A percentile compares a stretch with the other conserved stretches of the same genome.
These are phyloP conservation scores for Vinca minor DNA, from an alignment of 257 asterid species.

Conservation along the genomic window DNA sequence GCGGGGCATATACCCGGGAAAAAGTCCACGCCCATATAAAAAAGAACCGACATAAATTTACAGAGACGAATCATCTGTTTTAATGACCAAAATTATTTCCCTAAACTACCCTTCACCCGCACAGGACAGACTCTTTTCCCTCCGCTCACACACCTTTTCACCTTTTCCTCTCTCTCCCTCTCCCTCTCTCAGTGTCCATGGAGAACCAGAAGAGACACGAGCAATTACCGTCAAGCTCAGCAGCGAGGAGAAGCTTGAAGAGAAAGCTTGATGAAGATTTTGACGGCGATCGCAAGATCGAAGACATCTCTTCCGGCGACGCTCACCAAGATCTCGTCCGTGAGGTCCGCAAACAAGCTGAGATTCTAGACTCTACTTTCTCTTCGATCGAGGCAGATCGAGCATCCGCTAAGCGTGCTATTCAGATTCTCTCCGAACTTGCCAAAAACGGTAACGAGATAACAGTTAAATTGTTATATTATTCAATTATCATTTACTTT, in stretches of 20 bases:
- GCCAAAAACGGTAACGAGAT: slow-evolving; percentile 34
- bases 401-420: slow-evolving; percentile 32
- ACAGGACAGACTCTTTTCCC: slow-evolving; percentile 18
- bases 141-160: slow-evolving; percentile 14
- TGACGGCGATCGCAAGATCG: slow-evolving; percentile 54
- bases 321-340: slow-evolving; percentile 54
- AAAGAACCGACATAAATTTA: background rate
- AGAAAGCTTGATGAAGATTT: slow-evolving; percentile 60
- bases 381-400: slow-evolving; percentile 38
- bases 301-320: slow-evolving; percentile 30
- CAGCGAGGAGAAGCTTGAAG: slow-evolving; percentile 66
- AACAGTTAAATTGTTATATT: background rate
- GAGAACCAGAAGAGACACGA: slow-evolving; percentile 72
- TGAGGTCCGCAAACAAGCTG: slow-evolving; percentile 31
- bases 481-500: background rate
- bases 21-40: slow-evolving; percentile 8
- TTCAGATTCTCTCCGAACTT: slow-evolving; percentile 34
- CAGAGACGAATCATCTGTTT: background rate
- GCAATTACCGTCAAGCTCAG: slow-evolving; percentile 38
- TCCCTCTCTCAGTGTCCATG: slow-evolving; percentile 37
- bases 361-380: slow-evolving; percentile 27
- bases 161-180: slow-evolving; percentile 21
- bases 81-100: slow-evolving; percentile 12
- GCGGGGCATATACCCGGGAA: slow-evolving; percentile 16
- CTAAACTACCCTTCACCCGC: slow-evolving; percentile 39